A percentile compares a stretch with the other conserved stretches of the same genome.
Conservation (phyloP, 495 filamentous ascomycete genomes). For the Stereocaulon alpinum region DNA sequence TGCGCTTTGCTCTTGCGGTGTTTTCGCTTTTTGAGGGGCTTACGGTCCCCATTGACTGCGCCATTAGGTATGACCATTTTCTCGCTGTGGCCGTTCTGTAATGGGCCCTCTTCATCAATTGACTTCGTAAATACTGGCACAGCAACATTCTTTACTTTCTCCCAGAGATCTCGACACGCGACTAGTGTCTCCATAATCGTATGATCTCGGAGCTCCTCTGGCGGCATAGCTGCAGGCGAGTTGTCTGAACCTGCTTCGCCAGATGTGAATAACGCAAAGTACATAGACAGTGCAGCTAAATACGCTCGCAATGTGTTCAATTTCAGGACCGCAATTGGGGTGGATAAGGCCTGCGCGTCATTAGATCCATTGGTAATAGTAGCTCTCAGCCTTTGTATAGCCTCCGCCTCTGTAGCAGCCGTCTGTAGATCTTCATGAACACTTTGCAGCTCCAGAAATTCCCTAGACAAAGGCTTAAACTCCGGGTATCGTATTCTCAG, state of each 20-base stretch:
- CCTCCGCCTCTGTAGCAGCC: conserved; percentile 46
- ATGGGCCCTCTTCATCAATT: conserved; percentile 16
- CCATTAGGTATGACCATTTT: conserved; percentile 11
- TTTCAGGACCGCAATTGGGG: conserved; percentile 54
- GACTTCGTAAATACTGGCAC: conserved; percentile 22
- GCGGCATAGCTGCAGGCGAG: conserved; percentile 44
- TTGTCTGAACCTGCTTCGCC: conserved; percentile 44
- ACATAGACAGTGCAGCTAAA: conserved; percentile 76
- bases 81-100: conserved; percentile 17
- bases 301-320: conserved; percentile 70
- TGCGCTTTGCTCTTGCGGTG: conserved; percentile 43
- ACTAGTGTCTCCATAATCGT: conserved; percentile 78
- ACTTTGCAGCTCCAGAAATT: conserved; percentile 63
- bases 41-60: conserved; percentile 8
- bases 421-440: conserved; percentile 46
- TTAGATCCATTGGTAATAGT: not conserved
- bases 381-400: conserved; percentile 26
- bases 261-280: conserved; percentile 82
- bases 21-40: conserved; percentile 23
- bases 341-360: not conserved
- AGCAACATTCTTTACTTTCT: conserved; percentile 51
- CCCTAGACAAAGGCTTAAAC: conserved; percentile 73
- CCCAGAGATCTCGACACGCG: conserved; percentile 71
- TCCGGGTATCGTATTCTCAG: conserved; percentile 79
- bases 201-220: conserved; percentile 72